Base-by-base conservation (phyloP, 306 rosid species). In the Inga oerstediana region DNA sequence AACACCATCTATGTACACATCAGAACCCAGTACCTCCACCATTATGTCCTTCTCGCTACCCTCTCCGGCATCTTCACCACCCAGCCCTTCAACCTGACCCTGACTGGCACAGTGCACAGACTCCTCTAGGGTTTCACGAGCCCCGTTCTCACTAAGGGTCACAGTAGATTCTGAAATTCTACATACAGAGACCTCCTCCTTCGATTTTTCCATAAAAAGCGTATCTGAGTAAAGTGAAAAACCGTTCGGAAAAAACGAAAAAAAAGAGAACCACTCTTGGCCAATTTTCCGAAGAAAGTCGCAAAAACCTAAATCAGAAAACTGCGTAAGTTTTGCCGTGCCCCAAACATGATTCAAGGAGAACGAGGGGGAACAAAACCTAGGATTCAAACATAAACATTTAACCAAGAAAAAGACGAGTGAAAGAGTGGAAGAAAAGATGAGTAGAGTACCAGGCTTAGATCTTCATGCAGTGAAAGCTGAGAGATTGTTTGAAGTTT, bases 1-100 rank as follows among this genome's bases (percentile, higher is more conserved):
- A 79, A 94, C 97, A 66, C 95, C 98, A 83, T 94, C 97, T 84
- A 91, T 90, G 85, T 88, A 94, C 82, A 94, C 87, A 86, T 89
- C 91, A 69, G 97, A 86, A 80, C 93, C 97, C 76, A 91, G 86
- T 67, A 92, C 97, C 88, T 90, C 94, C 81, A 92, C 90, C 95
- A 92, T 88, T 80, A 92, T 70, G 51, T 91, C 98, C 78, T 85
- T 91, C 85, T 94, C 97, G 88, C 88, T 88, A 85, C 97, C 91
- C 73, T 70, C 72, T 61, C 83, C 92, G 59, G 83, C 85, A 72
- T 68, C 89, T 49, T 64, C 89, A 43, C 84, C 87, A 75, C 56
- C 85, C 35, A 84, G 68, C 52, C 82, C 92, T 49, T 89, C 87
- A 80, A 56, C 34, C 79, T 51, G 81, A 81, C 49, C 74, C 72